These are phyloP conservation scores for Penicillium soppii DNA, from an alignment of 495 filamentous ascomycete species.

Conservation along the genomic window DNA sequence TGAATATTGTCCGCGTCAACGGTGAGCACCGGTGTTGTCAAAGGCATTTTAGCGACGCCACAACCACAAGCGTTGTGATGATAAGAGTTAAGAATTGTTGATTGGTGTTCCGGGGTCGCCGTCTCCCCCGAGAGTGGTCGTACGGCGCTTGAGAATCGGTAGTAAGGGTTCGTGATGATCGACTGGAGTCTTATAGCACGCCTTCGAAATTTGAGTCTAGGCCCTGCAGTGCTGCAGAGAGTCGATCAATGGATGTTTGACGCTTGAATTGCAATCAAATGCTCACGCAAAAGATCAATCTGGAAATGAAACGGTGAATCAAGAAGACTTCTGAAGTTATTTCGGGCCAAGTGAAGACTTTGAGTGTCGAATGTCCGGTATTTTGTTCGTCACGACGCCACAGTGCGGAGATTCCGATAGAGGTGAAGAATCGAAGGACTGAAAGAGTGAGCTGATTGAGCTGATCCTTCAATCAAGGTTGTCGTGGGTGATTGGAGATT, in stretches of 20 bases:
- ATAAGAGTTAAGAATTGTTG: neutral
- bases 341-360: constrained; percentile 3
- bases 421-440: constrained; percentile 1
- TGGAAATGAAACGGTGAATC: neutral
- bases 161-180: constrained; percentile 24
- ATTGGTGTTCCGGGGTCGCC: constrained; percentile 49
- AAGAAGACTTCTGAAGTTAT: neutral
- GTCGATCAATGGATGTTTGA: constrained; percentile 19
- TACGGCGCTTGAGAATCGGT: constrained; percentile 43
- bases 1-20: constrained; percentile 85
- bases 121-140: constrained; percentile 53
- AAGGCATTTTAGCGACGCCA: constrained; percentile 53
- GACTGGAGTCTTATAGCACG: constrained; percentile 5
- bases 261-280: constrained; percentile 14
- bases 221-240: constrained; percentile 16
- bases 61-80: constrained; percentile 9
- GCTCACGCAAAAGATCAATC: constrained; percentile 2
- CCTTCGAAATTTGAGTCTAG: constrained; percentile 18
- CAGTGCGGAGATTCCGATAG: constrained; percentile 18
- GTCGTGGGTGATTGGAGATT: neutral
- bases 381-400: constrained; percentile 23
- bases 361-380: constrained; percentile 11
- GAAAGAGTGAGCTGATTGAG: constrained; percentile 22
- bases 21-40: constrained; percentile 72
- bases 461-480: constrained; percentile 7